Evolutionary conservation across 768 basidiomycete species (phyloP).

Genomic region (Tulasnella sp.): DNA sequence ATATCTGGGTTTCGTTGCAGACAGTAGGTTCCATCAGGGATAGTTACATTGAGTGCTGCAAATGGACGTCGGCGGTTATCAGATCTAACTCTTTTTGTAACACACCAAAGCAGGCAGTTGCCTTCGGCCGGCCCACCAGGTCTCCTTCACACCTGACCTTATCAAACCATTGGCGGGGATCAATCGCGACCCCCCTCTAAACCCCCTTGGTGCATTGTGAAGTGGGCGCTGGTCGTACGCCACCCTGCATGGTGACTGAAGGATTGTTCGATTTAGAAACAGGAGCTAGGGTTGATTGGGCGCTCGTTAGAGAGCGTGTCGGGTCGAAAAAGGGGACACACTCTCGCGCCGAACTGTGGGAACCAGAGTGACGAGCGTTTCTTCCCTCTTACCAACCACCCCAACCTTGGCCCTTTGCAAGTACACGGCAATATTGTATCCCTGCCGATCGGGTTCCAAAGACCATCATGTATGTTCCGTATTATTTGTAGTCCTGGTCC

Average conservation of each 20-base stretch:
- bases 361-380: not conserved
- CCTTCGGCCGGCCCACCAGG: not conserved
- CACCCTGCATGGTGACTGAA: not conserved
- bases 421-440: not conserved
- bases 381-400: not conserved
- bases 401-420: not conserved
- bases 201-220: not conserved
- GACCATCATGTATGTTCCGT: not conserved
- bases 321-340: not conserved
- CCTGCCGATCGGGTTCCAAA: not conserved
- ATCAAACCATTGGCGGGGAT: not conserved
- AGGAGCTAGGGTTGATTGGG: no score
- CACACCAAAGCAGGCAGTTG: not conserved
- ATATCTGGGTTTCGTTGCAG: not conserved
- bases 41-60: not conserved
- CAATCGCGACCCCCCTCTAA: not conserved
- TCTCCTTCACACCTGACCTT: conserved; percentile 4
- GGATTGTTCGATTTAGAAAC: no score
- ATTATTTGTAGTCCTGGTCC: not conserved
- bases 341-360: not conserved
- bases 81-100: not conserved
- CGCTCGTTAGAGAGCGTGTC: no score
- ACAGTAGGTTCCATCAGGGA: not conserved
- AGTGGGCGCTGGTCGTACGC: not conserved
- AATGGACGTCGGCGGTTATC: not conserved